Evolutionary conservation across 1,284 basidiomycete species (phyloP).

Genomic region (Pulveroboletus sp.): DNA sequence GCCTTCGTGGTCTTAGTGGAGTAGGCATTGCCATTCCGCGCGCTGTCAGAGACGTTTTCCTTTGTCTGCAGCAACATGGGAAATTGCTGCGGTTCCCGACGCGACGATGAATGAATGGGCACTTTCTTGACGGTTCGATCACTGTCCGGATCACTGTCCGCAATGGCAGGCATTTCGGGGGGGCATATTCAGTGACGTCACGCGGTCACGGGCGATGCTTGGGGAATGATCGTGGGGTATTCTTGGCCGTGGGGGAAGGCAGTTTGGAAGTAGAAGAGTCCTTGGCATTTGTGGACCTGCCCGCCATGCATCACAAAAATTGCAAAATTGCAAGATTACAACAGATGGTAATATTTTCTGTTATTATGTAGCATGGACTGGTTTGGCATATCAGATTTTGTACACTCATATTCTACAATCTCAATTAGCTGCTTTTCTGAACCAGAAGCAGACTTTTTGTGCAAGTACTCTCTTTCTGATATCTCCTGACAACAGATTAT

Average conservation of each 20-base stretch:
- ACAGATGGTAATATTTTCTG: too few relatives aligned
- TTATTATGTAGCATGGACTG: too few relatives aligned
- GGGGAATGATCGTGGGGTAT: background rate
- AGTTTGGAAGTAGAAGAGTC: conserved; percentile 3
- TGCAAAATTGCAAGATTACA: too few relatives aligned
- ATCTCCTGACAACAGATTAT: too few relatives aligned
- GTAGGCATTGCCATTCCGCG: conserved; percentile 13
- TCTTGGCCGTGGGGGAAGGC: background rate
- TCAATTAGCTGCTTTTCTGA: too few relatives aligned
- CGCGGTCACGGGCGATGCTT: conserved; percentile 15
- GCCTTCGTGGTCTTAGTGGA: conserved; percentile 15
- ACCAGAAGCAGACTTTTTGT: too few relatives aligned
- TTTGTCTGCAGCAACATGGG: conserved; percentile 24
- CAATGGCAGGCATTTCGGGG: conserved; percentile 2
- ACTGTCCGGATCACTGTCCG: background rate
- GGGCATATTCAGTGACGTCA: background rate
- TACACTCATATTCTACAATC: too few relatives aligned
- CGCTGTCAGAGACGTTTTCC: conserved; percentile 19
- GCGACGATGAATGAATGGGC: background rate
- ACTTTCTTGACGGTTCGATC: conserved; percentile 10
- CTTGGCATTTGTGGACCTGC: background rate
- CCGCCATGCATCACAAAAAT: too few relatives aligned
- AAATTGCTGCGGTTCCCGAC: conserved; percentile 24
- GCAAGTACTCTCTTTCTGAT: too few relatives aligned
- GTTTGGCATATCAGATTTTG: too few relatives aligned